Percentiles rank a stretch among this genome's conserved stretches.
These are phyloP conservation scores for Haematococcus sp. DNA, from an alignment of 139 green algal species.

Conservation along the genomic window DNA sequence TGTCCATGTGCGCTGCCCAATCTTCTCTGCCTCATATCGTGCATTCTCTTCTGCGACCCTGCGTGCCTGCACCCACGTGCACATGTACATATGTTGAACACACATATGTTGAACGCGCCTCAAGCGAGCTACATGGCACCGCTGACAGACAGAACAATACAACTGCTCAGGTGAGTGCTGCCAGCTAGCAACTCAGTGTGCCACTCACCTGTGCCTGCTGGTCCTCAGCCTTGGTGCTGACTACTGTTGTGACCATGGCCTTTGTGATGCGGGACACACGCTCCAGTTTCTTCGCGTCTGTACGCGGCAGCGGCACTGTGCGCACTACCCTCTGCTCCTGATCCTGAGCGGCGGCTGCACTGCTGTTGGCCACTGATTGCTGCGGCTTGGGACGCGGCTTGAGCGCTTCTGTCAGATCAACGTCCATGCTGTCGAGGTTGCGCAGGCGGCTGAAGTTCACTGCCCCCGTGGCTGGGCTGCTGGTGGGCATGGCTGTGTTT, in stretches of 20 bases:
- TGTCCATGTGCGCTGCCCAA: constrained; percentile 47
- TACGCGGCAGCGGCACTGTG: constrained; percentile 19
- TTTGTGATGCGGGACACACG: constrained; percentile 15
- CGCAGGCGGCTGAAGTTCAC: constrained; percentile 51
- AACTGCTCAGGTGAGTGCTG: no score
- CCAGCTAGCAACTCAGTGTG: no score
- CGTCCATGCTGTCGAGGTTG: constrained; percentile 59
- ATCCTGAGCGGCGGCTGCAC: not conserved
- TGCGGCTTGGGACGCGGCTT: no score
- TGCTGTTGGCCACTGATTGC: not conserved
- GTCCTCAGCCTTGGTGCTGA: constrained; percentile 20
- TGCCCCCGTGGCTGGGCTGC: constrained; percentile 14
- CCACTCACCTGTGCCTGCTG: constrained; percentile 12
- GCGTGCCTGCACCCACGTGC: not conserved
- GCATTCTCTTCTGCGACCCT: constrained; percentile 15
- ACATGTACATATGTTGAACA: not conserved
- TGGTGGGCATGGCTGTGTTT: not conserved
- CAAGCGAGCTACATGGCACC: no score
- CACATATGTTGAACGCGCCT: not conserved
- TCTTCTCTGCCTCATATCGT: constrained; percentile 69
- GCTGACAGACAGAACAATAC: no score
- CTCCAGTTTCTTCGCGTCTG: constrained; percentile 13
- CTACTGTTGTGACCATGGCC: constrained; percentile 1
- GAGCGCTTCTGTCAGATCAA: constrained; percentile 67
- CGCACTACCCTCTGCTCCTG: not conserved